Evolutionary conservation across 176 grass and related monocot genomes (phyloP), one percentile per base, ranked within the genome.

Genomic region (Lolium multiflorum): DNA sequence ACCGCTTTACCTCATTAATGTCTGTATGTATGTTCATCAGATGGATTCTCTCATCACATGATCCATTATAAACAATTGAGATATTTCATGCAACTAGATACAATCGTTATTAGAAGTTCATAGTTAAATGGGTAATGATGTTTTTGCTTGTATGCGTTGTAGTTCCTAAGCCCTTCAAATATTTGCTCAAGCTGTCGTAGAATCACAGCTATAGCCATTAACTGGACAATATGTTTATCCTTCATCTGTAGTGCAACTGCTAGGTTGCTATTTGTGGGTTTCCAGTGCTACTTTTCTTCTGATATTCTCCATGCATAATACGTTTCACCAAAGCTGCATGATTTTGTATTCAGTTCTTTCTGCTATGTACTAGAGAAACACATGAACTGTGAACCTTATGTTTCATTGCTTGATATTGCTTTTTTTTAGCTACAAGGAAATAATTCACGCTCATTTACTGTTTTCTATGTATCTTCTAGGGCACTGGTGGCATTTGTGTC

Each of bases 401-500:
- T 56, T 56, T 56, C 52, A 7, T 56, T 56, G 0, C 16, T 67
- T 38, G 10, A 38, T 64, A 79, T 76, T 37, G 14, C 31, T 3
- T 4, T 67, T 66, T 64, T 54, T 37, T 0, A 6, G 54, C 54
- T 7, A 18, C 2, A 18, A 56, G 6, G 54, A 56, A 56, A 50
- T 50, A 50, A 50, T 50, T 50, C 48, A 50, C 11, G 2, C 48
- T 50, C 48, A 50, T 13, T 50, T 50, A 50, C 13, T 51, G 58
- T 75, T 76, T 76, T 87, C 11, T 18, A 20, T 35, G 24, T 81
- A 71, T 37, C 1, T 77, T 81, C 1, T 37, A 97, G 95, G 95
- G 95, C 74, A 70, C 92, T 77, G 95, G 92, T 58, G 95, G 95
- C 56, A 55, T 92, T 20, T 85, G 80, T 85, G 10, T 94, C 39